phyloP scores from a whole-genome alignment of 2,329 filamentous ascomycete genomes.

The Colletotrichum zoysiae region DNA sequence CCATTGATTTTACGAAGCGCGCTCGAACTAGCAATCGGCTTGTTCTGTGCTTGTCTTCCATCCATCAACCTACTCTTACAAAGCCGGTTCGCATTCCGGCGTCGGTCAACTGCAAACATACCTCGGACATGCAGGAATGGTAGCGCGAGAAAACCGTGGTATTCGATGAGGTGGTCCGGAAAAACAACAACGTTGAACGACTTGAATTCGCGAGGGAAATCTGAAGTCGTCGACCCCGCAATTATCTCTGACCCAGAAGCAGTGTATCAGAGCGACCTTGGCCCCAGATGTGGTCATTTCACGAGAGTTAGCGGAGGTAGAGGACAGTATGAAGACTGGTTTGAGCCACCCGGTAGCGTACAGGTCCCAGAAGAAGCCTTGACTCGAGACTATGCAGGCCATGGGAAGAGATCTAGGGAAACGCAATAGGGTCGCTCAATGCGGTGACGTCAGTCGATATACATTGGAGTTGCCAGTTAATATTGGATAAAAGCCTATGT shows the following conservation, averaged over 20 bases:
- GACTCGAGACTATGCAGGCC: neutral
- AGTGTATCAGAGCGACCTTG: neutral
- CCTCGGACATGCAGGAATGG: neutral
- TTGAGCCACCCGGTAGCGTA: too few relatives aligned
- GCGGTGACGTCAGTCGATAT: neutral
- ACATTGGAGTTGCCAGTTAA: too few relatives aligned
- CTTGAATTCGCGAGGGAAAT: neutral
- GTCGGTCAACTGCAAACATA: neutral
- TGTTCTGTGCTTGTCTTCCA: neutral
- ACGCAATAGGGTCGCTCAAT: neutral
- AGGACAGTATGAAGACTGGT: neutral
- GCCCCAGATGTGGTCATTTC: too few relatives aligned
- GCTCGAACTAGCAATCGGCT: neutral
- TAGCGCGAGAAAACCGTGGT: neutral
- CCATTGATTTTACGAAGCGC: neutral
- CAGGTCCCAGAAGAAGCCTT: neutral
- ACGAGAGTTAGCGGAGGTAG: neutral
- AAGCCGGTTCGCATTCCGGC: neutral
- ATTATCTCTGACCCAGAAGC: neutral
- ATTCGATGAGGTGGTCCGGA: neutral
- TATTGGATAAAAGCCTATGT: neutral
- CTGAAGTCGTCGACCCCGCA: too few relatives aligned
- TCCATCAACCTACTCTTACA: neutral
- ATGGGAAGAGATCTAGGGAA: neutral
- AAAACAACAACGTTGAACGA: neutral